phyloP scores from a whole-genome alignment of 78 protist species.

The Trichosphaerium sp. region DNA sequence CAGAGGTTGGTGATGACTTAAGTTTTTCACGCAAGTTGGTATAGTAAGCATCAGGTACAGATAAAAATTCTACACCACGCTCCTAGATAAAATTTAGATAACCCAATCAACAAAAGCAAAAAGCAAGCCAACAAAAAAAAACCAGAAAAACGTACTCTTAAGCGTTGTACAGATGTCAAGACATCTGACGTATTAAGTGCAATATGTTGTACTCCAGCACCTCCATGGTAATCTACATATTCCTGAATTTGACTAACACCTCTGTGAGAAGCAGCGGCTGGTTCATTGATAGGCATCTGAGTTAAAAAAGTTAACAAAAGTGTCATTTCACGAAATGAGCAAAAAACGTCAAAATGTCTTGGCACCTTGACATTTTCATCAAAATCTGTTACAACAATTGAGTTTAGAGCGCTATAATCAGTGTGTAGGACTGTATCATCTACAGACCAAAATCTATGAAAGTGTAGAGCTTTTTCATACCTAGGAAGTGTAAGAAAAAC shows the following conservation, averaged over 20 bases:
- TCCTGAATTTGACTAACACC: constrained; percentile 69
- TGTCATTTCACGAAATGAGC: too few relatives aligned
- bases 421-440: constrained; percentile 81
- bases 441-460: constrained; percentile 86
- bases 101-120: neutral
- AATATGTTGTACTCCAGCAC: constrained; percentile 91
- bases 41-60: constrained; percentile 66
- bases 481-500: neutral
- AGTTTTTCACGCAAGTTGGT: constrained; percentile 32
- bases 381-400: constrained; percentile 69
- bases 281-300: constrained; percentile 90
- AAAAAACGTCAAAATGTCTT: too few relatives aligned
- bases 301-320: too few relatives aligned
- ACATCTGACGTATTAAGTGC: constrained; percentile 66
- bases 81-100: neutral
- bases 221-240: constrained; percentile 80
- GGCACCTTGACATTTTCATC: constrained; percentile 52
- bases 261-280: constrained; percentile 66
- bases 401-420: constrained; percentile 63
- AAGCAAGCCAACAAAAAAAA: neutral
- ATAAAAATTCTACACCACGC: constrained; percentile 77
- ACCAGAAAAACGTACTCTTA: neutral
- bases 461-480: constrained; percentile 51
- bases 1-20: constrained; percentile 23
- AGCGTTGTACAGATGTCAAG: constrained; percentile 15